Evolutionary conservation across 345 rosid species (phyloP).

Genomic region (Ceriops zippeliana): DNA sequence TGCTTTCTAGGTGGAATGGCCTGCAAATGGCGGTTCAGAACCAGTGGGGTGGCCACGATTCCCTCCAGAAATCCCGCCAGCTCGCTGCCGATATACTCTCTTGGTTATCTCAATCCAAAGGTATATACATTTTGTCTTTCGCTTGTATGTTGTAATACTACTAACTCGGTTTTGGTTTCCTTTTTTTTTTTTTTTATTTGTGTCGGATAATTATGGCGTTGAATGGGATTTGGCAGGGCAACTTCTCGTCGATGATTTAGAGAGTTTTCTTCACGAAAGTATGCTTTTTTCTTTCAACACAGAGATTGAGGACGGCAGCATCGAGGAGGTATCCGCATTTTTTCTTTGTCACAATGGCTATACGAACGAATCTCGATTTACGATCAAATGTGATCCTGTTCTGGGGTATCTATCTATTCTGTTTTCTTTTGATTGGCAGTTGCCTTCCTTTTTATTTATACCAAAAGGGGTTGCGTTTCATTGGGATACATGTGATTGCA

Average conservation of each 20-base stretch:
- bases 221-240: conserved; percentile 27
- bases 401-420: too few species aligned
- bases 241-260: conserved; percentile 57
- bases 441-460: too few species aligned
- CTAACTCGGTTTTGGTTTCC: neutral
- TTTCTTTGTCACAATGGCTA: neutral
- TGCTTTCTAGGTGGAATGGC: conserved; percentile 67
- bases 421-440: too few species aligned
- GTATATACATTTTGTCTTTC: conserved; percentile 12
- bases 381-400: too few species aligned
- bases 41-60: conserved; percentile 76
- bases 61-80: conserved; percentile 45
- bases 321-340: conserved; percentile 47
- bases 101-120: conserved; percentile 51
- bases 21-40: conserved; percentile 77
- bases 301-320: conserved; percentile 89
- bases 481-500: too few species aligned
- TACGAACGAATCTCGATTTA: neutral
- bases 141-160: too few species aligned
- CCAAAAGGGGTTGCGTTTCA: too few species aligned
- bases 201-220: neutral
- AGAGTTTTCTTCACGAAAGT: conserved; percentile 66
- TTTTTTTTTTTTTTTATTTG: neutral
- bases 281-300: conserved; percentile 74
- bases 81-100: conserved; percentile 44